Conservation (phyloP, 1,284 basidiomycete species). For the Boletus albobrunnescens region DNA sequence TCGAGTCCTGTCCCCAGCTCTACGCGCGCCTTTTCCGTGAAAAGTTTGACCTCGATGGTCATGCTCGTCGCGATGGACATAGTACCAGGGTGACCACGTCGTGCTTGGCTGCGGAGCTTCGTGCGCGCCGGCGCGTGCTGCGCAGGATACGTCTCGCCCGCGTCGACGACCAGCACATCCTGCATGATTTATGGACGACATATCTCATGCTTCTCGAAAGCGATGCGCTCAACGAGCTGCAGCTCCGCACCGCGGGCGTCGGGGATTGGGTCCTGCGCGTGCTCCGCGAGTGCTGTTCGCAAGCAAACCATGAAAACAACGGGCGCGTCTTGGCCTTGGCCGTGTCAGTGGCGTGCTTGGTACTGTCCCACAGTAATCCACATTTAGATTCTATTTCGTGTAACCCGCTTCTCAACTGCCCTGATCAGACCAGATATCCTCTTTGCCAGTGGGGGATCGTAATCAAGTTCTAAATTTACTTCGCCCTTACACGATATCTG, state of each 20-base stretch:
- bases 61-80: slow-evolving; percentile 34
- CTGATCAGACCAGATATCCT: slow-evolving; percentile 36
- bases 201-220: slow-evolving; percentile 52
- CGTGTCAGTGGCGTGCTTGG: slow-evolving; percentile 34
- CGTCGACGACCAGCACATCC: slow-evolving; percentile 29
- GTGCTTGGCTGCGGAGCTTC: slow-evolving; percentile 45
- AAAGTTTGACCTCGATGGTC: slow-evolving; percentile 48
- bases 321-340: slow-evolving; percentile 26
- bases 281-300: slow-evolving; percentile 18
- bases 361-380: slow-evolving; percentile 35
- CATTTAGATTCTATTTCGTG: slow-evolving; percentile 26
- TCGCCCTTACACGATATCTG: slow-evolving; percentile 34
- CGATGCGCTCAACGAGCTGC: slow-evolving; percentile 40
- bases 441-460: slow-evolving; percentile 31
- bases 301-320: slow-evolving; percentile 7
- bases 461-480: slow-evolving; percentile 37
- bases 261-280: slow-evolving; percentile 33
- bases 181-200: slow-evolving; percentile 47
- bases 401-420: slow-evolving; percentile 21
- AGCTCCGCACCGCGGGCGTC: slow-evolving; percentile 39
- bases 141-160: slow-evolving; percentile 40
- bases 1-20: slow-evolving; percentile 48
- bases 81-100: slow-evolving; percentile 39
- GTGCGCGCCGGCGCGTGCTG: slow-evolving; percentile 41
- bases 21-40: slow-evolving; percentile 58